Evolutionary conservation across 768 basidiomycete genomes (phyloP), one percentile per base, ranked within the genome.

Genomic region (Russula griseocarnosa): DNA sequence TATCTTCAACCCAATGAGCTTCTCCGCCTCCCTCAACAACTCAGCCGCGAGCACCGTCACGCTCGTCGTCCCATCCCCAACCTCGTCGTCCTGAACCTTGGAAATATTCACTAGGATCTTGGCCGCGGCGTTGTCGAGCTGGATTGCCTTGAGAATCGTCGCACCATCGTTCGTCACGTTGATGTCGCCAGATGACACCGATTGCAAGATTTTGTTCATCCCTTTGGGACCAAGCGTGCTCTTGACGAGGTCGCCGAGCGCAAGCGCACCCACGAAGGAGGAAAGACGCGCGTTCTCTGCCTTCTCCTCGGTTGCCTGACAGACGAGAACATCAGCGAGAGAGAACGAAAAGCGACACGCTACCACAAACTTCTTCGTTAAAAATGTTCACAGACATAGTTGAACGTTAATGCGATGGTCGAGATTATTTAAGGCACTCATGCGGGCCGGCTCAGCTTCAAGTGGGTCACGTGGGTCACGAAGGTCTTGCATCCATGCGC

Each of bases 81-180:
- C 87, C 75, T 99, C 97, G 73, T 99, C 97, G 73, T 99, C 97
- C 77, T 98, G 97, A n/a, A 98, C 96, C 74, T 99, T 99, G 1
- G 94, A 96, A 76, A 99, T 98, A 76, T 99, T 98, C 71, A 99
- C 97, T 60, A 99, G 83, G 74, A 99, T 98, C 81, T 99, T 99
- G 46, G 97, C 97, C 2, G 96, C 96, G 5, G 97, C 92, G 74
- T 99, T 98, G 77, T 99, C 97, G 67, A 99, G 86, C 71, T 94
- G 90, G 71, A 99, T 98, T 54, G 92, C 87, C 75, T 98, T 98
- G 62, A 99, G 84, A 71, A 98, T 99, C 53, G 97, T 98, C 4
- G 97, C 97, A 5, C 97, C 97, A 74, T 99, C 97, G 76, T 99
- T 99, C 13, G 97, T 99, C 55, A 99, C 96, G 67, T 87, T 97